These are phyloP conservation scores for Tilletia indica DNA, from an alignment of 1,284 basidiomycete species.

Conservation along the genomic window DNA sequence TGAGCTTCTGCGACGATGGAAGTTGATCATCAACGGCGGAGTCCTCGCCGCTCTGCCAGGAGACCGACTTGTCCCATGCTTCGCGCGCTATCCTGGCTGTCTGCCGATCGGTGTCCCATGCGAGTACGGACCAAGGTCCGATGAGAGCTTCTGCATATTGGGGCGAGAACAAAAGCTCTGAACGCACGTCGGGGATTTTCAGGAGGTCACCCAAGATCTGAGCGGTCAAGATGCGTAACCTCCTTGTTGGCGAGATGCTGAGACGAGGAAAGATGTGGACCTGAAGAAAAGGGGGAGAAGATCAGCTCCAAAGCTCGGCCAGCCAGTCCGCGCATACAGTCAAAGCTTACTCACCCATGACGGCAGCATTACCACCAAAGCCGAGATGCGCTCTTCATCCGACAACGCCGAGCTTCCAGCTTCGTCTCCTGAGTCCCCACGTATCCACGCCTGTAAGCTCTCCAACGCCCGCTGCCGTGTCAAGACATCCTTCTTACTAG, in stretches of 20 bases:
- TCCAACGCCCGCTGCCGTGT: slow-evolving; percentile 85
- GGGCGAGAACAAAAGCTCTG: slow-evolving; percentile 66
- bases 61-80: slow-evolving; percentile 63
- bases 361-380: slow-evolving; percentile 69
- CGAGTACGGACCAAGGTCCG: slow-evolving; percentile 75
- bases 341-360: slow-evolving; percentile 72
- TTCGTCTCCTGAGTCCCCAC: slow-evolving; percentile 50
- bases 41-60: slow-evolving; percentile 21
- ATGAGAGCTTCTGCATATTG: slow-evolving; percentile 69
- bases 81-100: slow-evolving; percentile 63
- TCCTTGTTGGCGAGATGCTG: slow-evolving; percentile 75
- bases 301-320: background rate
- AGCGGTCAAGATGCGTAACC: slow-evolving; percentile 70
- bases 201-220: slow-evolving; percentile 71
- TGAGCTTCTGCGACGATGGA: background rate
- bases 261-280: slow-evolving; percentile 80
- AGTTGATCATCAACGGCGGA: background rate
- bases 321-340: background rate
- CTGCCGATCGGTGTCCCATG: slow-evolving; percentile 70
- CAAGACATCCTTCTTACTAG: slow-evolving; percentile 87
- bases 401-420: slow-evolving; percentile 56
- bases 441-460: slow-evolving; percentile 72
- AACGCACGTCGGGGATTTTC: slow-evolving; percentile 60
- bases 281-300: slow-evolving; percentile 58
- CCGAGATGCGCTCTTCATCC: slow-evolving; percentile 57